These are phyloP conservation scores for Aegilops umbellulata DNA, from an alignment of 176 grass and related monocot genomes.

Conservation along the genomic window DNA sequence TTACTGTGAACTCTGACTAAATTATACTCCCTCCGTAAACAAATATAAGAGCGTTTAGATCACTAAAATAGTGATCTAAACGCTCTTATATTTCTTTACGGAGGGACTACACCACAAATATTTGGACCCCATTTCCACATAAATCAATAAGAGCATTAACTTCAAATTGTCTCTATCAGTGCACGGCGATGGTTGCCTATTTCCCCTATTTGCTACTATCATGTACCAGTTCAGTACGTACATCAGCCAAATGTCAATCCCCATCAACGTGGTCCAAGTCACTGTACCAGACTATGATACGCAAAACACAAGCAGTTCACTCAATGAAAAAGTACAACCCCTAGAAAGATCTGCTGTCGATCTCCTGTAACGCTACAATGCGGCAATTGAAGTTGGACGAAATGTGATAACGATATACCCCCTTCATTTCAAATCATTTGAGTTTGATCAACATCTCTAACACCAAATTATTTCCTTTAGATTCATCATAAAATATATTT, in stretches of 20 bases:
- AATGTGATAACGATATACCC: no score
- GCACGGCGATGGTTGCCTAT: not conserved
- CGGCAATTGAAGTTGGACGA: not conserved
- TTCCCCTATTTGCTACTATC: not conserved
- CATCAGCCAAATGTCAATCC: not conserved
- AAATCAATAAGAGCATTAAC: no score
- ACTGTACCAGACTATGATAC: not conserved
- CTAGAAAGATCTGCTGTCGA: no score
- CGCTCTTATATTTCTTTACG: no score
- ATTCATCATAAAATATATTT: not conserved
- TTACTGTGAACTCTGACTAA: no score
- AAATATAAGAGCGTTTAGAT: no score
- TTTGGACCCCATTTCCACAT: no score
- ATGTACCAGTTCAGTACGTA: not conserved
- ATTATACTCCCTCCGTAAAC: no score
- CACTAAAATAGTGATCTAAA: no score
- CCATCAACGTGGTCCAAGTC: not conserved
- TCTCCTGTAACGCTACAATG: no score
- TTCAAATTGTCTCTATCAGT: not conserved
- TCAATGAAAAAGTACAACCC: not conserved
- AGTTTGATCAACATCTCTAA: not conserved
- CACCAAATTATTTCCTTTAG: not conserved
- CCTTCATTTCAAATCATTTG: no score
- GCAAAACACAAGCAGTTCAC: not conserved
- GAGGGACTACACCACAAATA: no score